phyloP scores from a whole-genome alignment of 129 eudicot species.

The Heracleum sosnowskyi region DNA sequence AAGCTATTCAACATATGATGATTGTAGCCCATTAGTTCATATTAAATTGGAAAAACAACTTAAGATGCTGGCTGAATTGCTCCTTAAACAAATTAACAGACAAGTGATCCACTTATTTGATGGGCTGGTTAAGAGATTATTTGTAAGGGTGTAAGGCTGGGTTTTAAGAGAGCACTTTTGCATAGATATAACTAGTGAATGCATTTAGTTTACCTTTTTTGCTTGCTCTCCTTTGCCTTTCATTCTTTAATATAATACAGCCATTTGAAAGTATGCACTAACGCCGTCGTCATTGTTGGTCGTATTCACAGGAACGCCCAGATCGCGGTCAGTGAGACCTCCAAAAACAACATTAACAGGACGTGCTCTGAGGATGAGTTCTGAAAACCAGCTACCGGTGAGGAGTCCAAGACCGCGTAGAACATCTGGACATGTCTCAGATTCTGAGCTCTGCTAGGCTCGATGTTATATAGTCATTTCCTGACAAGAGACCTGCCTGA shows the following conservation, averaged over 20 bases:
- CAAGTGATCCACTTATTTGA: too few species aligned
- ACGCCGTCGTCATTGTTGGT: background rate
- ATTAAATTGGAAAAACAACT: background rate
- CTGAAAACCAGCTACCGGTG: slow-evolving; percentile 23
- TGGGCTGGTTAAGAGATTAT: too few species aligned
- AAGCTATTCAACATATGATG: background rate
- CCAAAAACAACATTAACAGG: slow-evolving; percentile 30
- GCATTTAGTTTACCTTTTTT: background rate
- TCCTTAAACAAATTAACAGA: background rate
- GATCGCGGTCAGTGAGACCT: slow-evolving; percentile 35
- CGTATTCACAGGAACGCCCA: slow-evolving; percentile 37
- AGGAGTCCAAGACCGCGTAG: slow-evolving; percentile 31
- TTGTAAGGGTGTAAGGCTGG: background rate
- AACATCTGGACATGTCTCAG: slow-evolving; percentile 52
- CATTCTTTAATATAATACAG: background rate
- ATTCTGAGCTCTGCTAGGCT: slow-evolving; percentile 46
- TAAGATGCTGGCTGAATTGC: background rate
- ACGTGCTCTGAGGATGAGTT: slow-evolving; percentile 31
- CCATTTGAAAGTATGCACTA: background rate
- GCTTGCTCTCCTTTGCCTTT: background rate
- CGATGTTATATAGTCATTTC: background rate
- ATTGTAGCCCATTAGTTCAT: background rate
- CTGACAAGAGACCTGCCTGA: slow-evolving; percentile 7
- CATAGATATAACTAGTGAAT: background rate
- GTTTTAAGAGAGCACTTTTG: background rate